Evolutionary conservation across 2,329 filamentous ascomycete genomes (phyloP).

Genomic region (Coleophoma crateriformis): DNA sequence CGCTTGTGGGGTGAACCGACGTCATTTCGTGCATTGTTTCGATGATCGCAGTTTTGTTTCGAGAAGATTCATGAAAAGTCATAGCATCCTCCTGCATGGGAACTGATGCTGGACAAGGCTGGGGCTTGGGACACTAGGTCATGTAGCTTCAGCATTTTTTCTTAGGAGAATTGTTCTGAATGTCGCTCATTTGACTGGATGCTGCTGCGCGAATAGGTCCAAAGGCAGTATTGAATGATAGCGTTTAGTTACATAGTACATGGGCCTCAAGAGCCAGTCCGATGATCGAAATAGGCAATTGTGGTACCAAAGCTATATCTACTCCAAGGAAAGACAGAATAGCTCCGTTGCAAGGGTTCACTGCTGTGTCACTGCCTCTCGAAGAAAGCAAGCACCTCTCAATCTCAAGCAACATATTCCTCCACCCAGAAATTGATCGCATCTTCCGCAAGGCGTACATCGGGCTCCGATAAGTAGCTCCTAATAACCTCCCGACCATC

Average conservation of each 20-base stretch:
- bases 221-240: no score
- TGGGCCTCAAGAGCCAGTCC: no score
- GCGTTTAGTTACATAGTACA: no score
- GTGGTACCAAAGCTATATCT: constrained; percentile 1
- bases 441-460: constrained; percentile 11
- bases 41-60: constrained; percentile 2
- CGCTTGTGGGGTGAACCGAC: constrained; percentile 6
- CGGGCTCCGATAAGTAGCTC: constrained; percentile 14
- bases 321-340: no score
- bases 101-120: no score
- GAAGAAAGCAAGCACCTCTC: constrained; percentile 6
- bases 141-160: no score
- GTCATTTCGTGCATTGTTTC: constrained; percentile 6
- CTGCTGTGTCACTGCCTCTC: not conserved
- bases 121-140: not conserved
- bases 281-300: no score
- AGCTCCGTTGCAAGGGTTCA: no score
- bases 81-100: not conserved
- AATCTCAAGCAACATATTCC: constrained; percentile 13
- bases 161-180: no score
- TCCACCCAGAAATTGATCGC: constrained; percentile 25
- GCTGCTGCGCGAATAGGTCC: no score
- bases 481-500: constrained; percentile 17
- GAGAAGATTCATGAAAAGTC: not conserved
- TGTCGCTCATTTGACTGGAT: no score